Percentiles rank a stretch among this genome's conserved stretches.
Conservation (phyloP, 192 early-diverging fungal species). For the Obelidium mucronatum region DNA sequence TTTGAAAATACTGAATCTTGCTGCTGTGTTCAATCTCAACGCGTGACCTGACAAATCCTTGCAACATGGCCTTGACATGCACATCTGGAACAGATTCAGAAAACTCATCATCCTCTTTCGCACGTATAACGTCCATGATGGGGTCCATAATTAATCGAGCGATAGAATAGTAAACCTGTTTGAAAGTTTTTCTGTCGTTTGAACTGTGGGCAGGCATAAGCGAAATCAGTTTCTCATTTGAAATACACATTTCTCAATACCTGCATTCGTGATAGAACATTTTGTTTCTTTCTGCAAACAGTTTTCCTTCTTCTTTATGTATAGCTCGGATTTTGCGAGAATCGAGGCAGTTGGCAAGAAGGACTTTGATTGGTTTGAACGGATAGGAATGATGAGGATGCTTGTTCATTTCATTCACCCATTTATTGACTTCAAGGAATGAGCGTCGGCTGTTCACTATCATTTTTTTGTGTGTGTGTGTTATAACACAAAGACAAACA, state of each 20-base stretch:
- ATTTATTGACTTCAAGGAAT: constrained; percentile 16
- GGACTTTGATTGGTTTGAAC: constrained; percentile 17
- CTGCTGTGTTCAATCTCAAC: no score
- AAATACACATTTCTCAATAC: constrained; percentile 1
- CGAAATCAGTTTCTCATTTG: neutral
- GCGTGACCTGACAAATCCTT: constrained; percentile 9
- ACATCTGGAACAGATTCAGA: neutral
- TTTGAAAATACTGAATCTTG: neutral
- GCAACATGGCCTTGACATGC: neutral
- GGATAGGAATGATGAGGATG: neutral
- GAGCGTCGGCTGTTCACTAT: constrained; percentile 23
- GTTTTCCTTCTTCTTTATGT: neutral
- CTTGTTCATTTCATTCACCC: constrained; percentile 21
- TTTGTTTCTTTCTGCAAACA: constrained; percentile 10
- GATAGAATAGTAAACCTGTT: constrained; percentile 10
- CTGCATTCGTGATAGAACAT: constrained; percentile 35
- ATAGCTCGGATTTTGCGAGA: neutral
- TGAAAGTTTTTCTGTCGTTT: constrained; percentile 21
- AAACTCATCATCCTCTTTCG: neutral
- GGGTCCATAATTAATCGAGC: constrained; percentile 11
- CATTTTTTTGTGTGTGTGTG: neutral
- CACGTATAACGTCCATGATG: neutral
- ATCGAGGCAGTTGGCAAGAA: constrained; percentile 20
- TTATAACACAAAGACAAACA: neutral
- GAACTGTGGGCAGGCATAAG: constrained; percentile 2